Conservation (phyloP, 169 alveolate genomes). For the Cryptosporidium meleagridis region DNA sequence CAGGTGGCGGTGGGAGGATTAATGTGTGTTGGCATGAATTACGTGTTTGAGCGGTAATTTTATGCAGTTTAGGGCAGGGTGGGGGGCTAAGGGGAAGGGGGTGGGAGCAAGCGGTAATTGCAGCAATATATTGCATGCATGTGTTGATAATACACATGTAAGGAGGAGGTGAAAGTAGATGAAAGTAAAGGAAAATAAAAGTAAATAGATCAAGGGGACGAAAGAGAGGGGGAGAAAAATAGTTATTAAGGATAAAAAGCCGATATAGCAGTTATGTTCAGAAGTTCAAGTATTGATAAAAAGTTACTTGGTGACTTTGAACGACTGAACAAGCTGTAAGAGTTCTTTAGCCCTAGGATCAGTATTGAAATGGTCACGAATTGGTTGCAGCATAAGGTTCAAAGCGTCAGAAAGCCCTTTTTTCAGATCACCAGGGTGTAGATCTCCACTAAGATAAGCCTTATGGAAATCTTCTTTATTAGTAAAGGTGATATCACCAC, state of each 20-base stretch:
- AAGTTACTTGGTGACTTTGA: constrained; percentile 82
- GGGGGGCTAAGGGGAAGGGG: background rate
- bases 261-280: background rate
- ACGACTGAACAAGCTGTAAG: constrained; percentile 86
- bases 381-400: constrained; percentile 95
- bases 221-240: background rate
- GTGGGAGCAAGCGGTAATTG: too few species aligned
- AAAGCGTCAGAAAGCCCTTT: constrained; percentile 88
- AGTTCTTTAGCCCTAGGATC: constrained; percentile 91
- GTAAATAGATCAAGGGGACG: background rate
- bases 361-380: constrained; percentile 93
- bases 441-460: constrained; percentile 88
- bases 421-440: constrained; percentile 97
- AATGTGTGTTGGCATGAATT: background rate
- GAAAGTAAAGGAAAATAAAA: background rate
- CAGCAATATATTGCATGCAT: too few species aligned
- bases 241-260: background rate
- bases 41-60: background rate
- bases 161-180: background rate
- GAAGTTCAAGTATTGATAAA: background rate
- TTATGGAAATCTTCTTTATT: constrained; percentile 89
- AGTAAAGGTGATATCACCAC: constrained; percentile 86
- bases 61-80: background rate
- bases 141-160: background rate
- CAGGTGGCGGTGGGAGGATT: background rate